Base-by-base conservation (phyloP, 1,284 basidiomycete species). In the Sanghuangporus sanghuang region DNA sequence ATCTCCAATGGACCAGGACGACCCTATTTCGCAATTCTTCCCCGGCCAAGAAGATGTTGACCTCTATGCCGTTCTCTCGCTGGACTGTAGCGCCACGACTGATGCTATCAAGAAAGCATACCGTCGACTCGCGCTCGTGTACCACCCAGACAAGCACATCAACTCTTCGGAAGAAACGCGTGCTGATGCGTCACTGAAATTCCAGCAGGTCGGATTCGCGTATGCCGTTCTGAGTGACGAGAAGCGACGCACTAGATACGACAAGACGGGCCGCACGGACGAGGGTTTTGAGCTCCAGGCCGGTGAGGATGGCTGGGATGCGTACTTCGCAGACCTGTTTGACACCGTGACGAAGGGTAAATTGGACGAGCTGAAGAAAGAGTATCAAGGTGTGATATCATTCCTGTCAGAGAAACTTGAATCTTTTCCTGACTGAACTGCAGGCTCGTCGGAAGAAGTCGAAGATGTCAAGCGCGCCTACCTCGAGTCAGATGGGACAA, bases 151-250 rank as follows among this genome's bases (percentile, higher is more conserved):
- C 78, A 96, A 96, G 73, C 93, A 94, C 71, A 77, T 85, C 40
- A 76, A 78, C 12, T 83, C 89, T 63, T 77, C 74, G 60, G 83
- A 85, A n/a, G 78, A 77, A 40, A 80, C 82, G 32, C 87, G 86
- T 71, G 82, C 84, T 49, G 81, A 82, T 67, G 86, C 89, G 68
- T 84, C 83, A 11, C 78, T 76, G 66, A 87, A 89, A 73, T 98
- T 97, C 72, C 93, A 96, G 71, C 89, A 92, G 71, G 82, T 97
- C 67, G 92, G 95, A 0, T 96, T 95, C 71, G 92, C 95, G 14
- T 98, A 95, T 74, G 80, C 92, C 0, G 86, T 98, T 0, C 79
- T 97, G 38, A 83, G 86, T 57, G 94, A 98, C 68, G 87, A 87
- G 66, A 86, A 84, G 71, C 77, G 87, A 68, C 83, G 88, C 69